Percentiles rank a stretch among this genome's conserved stretches.
phyloP scores from a whole-genome alignment of 352 stramenopile species.

The Phytophthora citricola region DNA sequence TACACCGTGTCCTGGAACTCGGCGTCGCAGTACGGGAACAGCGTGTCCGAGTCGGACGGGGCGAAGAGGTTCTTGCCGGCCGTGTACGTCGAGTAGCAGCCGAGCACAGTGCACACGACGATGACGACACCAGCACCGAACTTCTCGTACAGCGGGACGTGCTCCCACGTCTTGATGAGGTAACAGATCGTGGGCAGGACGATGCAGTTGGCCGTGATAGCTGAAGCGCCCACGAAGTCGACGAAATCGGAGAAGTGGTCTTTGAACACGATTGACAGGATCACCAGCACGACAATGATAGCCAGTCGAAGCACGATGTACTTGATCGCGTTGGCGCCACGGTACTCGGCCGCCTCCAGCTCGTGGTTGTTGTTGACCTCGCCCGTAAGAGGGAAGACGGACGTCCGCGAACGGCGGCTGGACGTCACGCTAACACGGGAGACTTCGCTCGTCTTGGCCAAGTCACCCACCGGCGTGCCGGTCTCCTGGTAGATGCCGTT shows the following conservation, averaged over 20 bases:
- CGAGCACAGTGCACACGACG: slow-evolving; percentile 50
- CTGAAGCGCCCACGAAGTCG: slow-evolving; percentile 65
- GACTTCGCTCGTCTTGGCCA: slow-evolving; percentile 30
- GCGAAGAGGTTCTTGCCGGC: slow-evolving; percentile 54
- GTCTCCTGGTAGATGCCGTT: slow-evolving; percentile 39
- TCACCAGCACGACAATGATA: slow-evolving; percentile 54
- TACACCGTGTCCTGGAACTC: slow-evolving; percentile 48
- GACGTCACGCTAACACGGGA: slow-evolving; percentile 43
- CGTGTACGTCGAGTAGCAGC: slow-evolving; percentile 54
- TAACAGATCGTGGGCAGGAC: slow-evolving; percentile 68
- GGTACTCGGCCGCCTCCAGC: slow-evolving; percentile 48
- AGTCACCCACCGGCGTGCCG: slow-evolving; percentile 25
- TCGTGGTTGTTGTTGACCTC: slow-evolving; percentile 44
- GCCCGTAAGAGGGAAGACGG: slow-evolving; percentile 43
- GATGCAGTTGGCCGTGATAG: slow-evolving; percentile 65
- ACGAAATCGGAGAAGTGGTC: slow-evolving; percentile 60
- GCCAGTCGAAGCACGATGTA: slow-evolving; percentile 51
- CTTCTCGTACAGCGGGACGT: slow-evolving; percentile 50
- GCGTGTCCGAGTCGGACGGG: slow-evolving; percentile 36
- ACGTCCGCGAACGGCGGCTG: slow-evolving; percentile 38
- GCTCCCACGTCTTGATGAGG: slow-evolving; percentile 61
- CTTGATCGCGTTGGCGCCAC: slow-evolving; percentile 49
- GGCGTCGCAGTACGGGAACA: slow-evolving; percentile 61
- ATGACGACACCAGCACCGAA: slow-evolving; percentile 42
- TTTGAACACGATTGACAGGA: slow-evolving; percentile 40